Base-by-base conservation (phyloP, 2,329 filamentous ascomycete species). In the Alternaria sp. region DNA sequence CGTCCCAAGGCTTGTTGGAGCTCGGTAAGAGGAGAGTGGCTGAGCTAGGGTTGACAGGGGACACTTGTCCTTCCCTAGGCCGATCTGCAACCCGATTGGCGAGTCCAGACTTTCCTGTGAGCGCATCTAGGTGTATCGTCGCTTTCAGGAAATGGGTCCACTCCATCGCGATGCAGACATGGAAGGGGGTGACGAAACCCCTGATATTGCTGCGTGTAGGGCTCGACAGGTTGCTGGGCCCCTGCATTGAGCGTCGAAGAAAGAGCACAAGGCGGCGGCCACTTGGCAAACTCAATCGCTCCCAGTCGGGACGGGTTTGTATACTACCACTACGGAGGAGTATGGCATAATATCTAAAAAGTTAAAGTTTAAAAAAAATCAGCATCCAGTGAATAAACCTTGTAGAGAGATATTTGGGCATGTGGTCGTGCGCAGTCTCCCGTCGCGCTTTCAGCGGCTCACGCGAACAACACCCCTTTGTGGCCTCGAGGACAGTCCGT, bases 31-130 rank as follows among this genome's bases (percentile, higher is more conserved):
- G 61, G 61, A 67, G 51, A 61, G 67, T 71, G 71, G 71, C 69
- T 69, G 65, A 53, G 50, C 60, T 71, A 67, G 67, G 52, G 67
- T 63, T 6, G 9, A 51, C 64, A 66, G 58, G 66, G 66, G 67
- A 50, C 56, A 21, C 41, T 58, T 66, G 62, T 49, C 67, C 61
- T 51, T 61, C 56, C 51, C 49, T 58, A 65, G 37, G 65, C 46
- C 64, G 66, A 73, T 73, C 61, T 63, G 68, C 65, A 60, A 64
- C 52, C 70, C 68, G 72, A 75, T 75, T 76, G 72, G 73, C 70
- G 70, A 75, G 63, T 49, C 54, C 41, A 56, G 58, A 56, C 56
- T 61, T 53, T 46, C 63, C 62, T 67, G 54, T 66, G 69, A 67
- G 54, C 62, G 62, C 58, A 61, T 68, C 60, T n/a, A n/a, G n/a